Evolutionary conservation across 1,284 basidiomycete genomes (phyloP).

Genomic region (Boletus albobrunnescens): DNA sequence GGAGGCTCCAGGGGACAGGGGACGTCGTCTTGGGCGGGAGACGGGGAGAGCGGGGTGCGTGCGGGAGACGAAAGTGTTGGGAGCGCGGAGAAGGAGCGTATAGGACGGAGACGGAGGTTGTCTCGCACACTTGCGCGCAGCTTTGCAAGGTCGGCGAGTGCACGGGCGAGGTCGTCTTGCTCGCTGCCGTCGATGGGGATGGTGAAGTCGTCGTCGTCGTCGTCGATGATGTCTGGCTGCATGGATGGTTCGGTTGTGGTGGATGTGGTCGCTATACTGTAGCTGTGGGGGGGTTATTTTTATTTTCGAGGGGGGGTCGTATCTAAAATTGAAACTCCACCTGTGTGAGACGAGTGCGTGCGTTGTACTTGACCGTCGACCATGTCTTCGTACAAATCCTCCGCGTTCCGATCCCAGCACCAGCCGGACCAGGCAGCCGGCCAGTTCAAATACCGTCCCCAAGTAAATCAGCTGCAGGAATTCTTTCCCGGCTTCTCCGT

Average conservation of each 20-base stretch:
- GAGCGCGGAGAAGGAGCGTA: slow-evolving; percentile 51
- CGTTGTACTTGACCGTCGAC: neutral
- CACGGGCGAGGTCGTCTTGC: slow-evolving; percentile 54
- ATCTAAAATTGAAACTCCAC: slow-evolving; percentile 33
- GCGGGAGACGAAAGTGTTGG: slow-evolving; percentile 33
- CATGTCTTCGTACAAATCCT: slow-evolving; percentile 53
- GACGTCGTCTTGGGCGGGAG: neutral
- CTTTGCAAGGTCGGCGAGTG: slow-evolving; percentile 60
- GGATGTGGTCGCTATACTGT: no score
- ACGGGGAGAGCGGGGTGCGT: slow-evolving; percentile 21
- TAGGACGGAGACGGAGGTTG: slow-evolving; percentile 71
- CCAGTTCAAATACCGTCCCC: slow-evolving; percentile 42
- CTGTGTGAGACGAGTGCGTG: no score
- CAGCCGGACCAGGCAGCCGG: slow-evolving; percentile 26
- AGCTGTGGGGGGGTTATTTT: slow-evolving; percentile 16
- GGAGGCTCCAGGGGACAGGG: slow-evolving; percentile 37
- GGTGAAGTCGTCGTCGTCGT: slow-evolving; percentile 14
- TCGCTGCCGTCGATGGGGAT: slow-evolving; percentile 29
- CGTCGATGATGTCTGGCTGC: slow-evolving; percentile 23
- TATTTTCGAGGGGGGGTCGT: slow-evolving; percentile 17
- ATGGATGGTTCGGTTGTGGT: slow-evolving; percentile 21
- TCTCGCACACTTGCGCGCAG: slow-evolving; percentile 66
- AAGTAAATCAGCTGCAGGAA: slow-evolving; percentile 68
- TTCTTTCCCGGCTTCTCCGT: slow-evolving; percentile 74
- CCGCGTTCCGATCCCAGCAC: slow-evolving; percentile 40